These are phyloP conservation scores for Daldinia sp. DNA, from an alignment of 2,329 filamentous ascomycete genomes.

Conservation along the genomic window DNA sequence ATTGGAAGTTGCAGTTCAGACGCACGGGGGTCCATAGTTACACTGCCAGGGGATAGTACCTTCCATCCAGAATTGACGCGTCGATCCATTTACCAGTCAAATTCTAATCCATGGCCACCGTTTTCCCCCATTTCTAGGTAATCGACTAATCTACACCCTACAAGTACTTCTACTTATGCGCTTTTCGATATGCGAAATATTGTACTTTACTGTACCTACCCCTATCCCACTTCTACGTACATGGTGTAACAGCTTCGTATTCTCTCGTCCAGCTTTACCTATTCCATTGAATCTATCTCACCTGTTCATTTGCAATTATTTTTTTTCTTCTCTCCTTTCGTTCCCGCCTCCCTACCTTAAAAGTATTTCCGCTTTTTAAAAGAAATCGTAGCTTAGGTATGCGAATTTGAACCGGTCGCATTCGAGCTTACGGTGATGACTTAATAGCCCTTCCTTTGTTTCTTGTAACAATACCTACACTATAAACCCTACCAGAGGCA, in stretches of 20 bases:
- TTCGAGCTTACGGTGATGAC: constrained; percentile 37
- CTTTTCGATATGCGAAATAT: constrained; percentile 1
- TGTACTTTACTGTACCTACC: constrained; percentile 15
- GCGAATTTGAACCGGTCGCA: constrained; percentile 18
- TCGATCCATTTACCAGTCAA: constrained; percentile 27
- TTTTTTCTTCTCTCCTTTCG: constrained; percentile 11
- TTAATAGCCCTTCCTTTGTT: constrained; percentile 40
- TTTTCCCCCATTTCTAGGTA: background rate
- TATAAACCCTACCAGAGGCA: constrained; percentile 21
- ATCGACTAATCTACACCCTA: constrained; percentile 12
- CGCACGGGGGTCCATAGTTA: background rate
- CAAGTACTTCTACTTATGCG: constrained; percentile 1
- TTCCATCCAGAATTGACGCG: constrained; percentile 27
- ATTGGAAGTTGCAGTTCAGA: background rate
- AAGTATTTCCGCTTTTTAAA: constrained; percentile 7
- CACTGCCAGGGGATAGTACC: background rate
- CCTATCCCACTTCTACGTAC: constrained; percentile 12
- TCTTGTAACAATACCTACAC: constrained; percentile 10
- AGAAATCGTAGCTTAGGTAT: constrained; percentile 13
- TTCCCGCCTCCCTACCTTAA: constrained; percentile 20
- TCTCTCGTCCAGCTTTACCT: constrained; percentile 24
- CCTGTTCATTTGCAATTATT: constrained; percentile 20
- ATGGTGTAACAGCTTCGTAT: constrained; percentile 23
- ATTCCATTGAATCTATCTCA: constrained; percentile 15
- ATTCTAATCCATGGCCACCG: constrained; percentile 25